Conservation (phyloP, 345 rosid genomes). For the Salix exigua region DNA sequence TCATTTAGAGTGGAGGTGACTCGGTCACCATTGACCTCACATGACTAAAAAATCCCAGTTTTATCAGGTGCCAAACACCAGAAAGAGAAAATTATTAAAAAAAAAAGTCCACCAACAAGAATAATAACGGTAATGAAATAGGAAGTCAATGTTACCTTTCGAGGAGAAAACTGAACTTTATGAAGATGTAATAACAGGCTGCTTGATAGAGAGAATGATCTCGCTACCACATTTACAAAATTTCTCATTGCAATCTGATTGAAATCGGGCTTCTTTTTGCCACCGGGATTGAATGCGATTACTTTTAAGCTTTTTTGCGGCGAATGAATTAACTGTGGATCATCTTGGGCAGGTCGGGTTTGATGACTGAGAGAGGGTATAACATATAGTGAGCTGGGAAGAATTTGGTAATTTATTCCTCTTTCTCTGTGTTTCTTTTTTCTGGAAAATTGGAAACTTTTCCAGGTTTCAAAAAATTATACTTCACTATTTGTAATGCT, state of each 20-base stretch:
- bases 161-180: neutral
- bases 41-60: neutral
- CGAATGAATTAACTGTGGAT: neutral
- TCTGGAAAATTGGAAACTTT: too few relatives aligned
- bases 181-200: neutral
- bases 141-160: neutral
- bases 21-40: neutral
- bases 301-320: neutral
- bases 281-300: neutral
- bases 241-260: neutral
- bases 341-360: neutral
- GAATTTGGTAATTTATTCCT: neutral
- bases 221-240: slow-evolving; percentile 4
- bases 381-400: too few relatives aligned
- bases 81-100: neutral
- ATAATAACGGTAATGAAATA: neutral
- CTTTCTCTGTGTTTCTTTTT: too few relatives aligned
- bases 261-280: neutral
- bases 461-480: too few relatives aligned
- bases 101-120: neutral
- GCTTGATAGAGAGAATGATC: slow-evolving; percentile 3
- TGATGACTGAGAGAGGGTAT: neutral
- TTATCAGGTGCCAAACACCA: neutral
- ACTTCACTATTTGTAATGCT: too few relatives aligned
- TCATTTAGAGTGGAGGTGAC: neutral